Evolutionary conservation across 306 rosid species (phyloP), one percentile per base, ranked within the genome.

Genomic region (Rosa rugosa): DNA sequence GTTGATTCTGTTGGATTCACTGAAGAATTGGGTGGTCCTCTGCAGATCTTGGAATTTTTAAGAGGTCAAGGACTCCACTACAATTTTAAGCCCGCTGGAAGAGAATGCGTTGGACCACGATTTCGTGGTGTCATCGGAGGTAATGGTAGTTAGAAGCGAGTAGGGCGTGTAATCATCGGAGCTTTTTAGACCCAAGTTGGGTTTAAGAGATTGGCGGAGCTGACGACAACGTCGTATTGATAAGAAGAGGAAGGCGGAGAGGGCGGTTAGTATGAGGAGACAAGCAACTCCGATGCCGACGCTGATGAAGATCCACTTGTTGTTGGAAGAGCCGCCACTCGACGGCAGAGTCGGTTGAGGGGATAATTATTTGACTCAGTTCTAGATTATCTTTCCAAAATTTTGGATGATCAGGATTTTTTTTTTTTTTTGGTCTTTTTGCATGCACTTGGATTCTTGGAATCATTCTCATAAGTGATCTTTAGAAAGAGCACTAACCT

Each of bases 281-380:
- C 36, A 70, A 49, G 47, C 83, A 56, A 74, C 90, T 27, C 88
- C 92, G 63, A 84, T 66, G 13, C 71, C 70, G 6, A 84, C 85
- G 50, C 97, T 91, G 14, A 88, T 75, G 0, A 90, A 70, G 22
- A 87, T 80, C 89, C 91, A 87, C 66, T 82, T 90, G 56, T 82
- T 88, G 16, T 86, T 83, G 45, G 85, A 83, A 25, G 70, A 25
- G 0, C 2, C 10, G 42, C 56, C 20, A 49, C n/a, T 12, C 75
- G 72, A 0, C 57, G 80, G 0, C 66, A 71, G 0, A 73, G 83
- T 2, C 70, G 34, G 66, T 27, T 27, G 31, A 27, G 31, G 31
- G 31, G 1, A 27, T 1, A 27, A 27, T 27, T 27, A 27, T 27
- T 27, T 27, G 31, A 27, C 31, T 2, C 1, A 2, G 31, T 27